These are phyloP conservation scores for Chrysochromulina tobinii DNA, from an alignment of 78 protist species.

Conservation along the genomic window DNA sequence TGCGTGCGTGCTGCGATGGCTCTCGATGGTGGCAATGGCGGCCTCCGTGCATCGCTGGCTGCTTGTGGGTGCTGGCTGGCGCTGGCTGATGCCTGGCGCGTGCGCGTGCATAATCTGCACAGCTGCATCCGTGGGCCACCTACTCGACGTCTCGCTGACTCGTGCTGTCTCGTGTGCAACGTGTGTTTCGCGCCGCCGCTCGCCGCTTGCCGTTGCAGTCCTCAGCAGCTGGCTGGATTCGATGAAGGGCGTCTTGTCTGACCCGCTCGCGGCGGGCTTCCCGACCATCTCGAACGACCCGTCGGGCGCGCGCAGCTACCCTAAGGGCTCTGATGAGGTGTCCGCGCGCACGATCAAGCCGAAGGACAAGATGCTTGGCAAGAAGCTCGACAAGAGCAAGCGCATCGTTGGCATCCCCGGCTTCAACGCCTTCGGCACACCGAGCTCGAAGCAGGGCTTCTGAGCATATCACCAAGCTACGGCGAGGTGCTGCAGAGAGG, in stretches of 20 bases:
- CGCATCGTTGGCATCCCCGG: not conserved
- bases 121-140: too few relatives aligned
- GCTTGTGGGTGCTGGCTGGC: too few relatives aligned
- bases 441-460: not conserved
- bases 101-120: too few relatives aligned
- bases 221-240: not conserved
- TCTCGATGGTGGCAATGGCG: too few relatives aligned
- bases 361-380: not conserved
- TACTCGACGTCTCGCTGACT: too few relatives aligned
- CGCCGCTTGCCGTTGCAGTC: not conserved
- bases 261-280: not conserved
- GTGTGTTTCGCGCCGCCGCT: too few relatives aligned
- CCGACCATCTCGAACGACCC: constrained; percentile 5
- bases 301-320: not conserved
- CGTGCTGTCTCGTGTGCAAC: too few relatives aligned
- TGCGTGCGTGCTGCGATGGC: not conserved
- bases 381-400: not conserved
- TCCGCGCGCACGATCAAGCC: constrained; percentile 15
- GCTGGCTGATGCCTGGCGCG: too few relatives aligned
- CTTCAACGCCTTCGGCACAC: constrained; percentile 10
- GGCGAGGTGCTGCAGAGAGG: too few relatives aligned
- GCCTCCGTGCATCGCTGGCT: too few relatives aligned
- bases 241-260: not conserved
- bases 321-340: not conserved
- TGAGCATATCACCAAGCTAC: too few relatives aligned